Conservation (phyloP, 352 stramenopile genomes). For the Phytophthora lateralis region DNA sequence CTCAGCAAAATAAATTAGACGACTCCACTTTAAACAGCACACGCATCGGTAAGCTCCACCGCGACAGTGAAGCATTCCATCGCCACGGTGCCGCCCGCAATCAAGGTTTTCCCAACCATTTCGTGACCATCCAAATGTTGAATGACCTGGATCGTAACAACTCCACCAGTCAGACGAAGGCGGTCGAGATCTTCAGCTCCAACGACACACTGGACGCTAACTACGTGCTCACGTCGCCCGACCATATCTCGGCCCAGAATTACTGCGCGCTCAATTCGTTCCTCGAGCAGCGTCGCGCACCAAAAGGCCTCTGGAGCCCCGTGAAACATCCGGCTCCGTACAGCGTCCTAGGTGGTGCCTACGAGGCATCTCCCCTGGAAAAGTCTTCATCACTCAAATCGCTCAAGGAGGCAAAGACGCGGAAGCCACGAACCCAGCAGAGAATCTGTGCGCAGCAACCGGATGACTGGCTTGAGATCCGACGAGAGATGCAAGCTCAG, state of each 20-base stretch:
- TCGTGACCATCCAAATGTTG: slow-evolving; percentile 37
- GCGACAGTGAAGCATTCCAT: slow-evolving; percentile 58
- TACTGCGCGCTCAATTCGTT: slow-evolving; percentile 50
- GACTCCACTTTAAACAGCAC: slow-evolving; percentile 3
- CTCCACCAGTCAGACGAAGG: slow-evolving; percentile 33
- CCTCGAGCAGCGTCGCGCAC: slow-evolving; percentile 22
- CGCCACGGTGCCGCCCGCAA: slow-evolving; percentile 53
- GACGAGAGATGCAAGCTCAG: slow-evolving; percentile 38
- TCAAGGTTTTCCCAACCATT: slow-evolving; percentile 63
- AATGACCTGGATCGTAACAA: slow-evolving; percentile 32
- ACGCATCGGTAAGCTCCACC: slow-evolving; percentile 52
- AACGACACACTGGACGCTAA: slow-evolving; percentile 73
- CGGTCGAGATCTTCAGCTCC: slow-evolving; percentile 56
- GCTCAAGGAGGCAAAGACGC: slow-evolving; percentile 5
- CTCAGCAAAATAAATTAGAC: neutral
- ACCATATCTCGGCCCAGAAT: slow-evolving; percentile 60
- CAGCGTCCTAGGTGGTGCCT: slow-evolving; percentile 10
- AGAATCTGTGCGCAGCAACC: slow-evolving; percentile 5
- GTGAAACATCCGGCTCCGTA: slow-evolving; percentile 40
- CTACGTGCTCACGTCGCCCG: slow-evolving; percentile 64
- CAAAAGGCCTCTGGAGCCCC: slow-evolving; percentile 49
- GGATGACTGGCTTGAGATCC: slow-evolving; percentile 46
- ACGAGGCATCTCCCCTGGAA: neutral
- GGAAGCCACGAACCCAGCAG: slow-evolving; percentile 12
- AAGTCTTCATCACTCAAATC: slow-evolving; percentile 16